Evolutionary conservation across 2,329 filamentous ascomycete species (phyloP).

Genomic region (Neofusicoccum kwambonambiense): DNA sequence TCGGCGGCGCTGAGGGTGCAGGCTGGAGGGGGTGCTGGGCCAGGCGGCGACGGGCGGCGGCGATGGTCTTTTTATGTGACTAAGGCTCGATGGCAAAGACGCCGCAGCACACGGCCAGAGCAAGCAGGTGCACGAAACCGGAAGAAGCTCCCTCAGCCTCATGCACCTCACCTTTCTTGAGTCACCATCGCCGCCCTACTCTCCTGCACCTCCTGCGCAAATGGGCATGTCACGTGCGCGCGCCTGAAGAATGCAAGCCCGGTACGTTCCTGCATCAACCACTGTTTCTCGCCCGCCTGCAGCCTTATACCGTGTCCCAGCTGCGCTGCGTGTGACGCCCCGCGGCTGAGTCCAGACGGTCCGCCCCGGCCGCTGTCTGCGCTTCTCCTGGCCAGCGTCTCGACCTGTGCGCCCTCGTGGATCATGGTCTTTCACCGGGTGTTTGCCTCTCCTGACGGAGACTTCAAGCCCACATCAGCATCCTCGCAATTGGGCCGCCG

Average conservation of each 20-base stretch:
- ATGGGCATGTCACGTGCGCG: background rate
- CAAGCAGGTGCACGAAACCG: constrained; percentile 12
- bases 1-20: background rate
- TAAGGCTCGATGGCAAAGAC: constrained; percentile 1
- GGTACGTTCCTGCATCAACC: constrained; percentile 11
- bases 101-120: constrained; percentile 5
- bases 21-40: background rate
- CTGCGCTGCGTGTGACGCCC: background rate
- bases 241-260: background rate
- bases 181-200: constrained; percentile 8
- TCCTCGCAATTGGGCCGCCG: background rate
- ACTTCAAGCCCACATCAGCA: background rate
- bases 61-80: constrained; percentile 10
- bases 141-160: constrained; percentile 17
- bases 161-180: constrained; percentile 9
- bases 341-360: background rate
- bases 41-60: background rate
- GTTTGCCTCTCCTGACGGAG: background rate
- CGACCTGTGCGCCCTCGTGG: background rate
- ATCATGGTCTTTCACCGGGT: background rate
- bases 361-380: background rate
- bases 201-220: background rate
- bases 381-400: background rate
- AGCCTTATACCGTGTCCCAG: background rate
- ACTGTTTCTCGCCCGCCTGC: constrained; percentile 11